Evolutionary conservation across 2,329 filamentous ascomycete species (phyloP), one percentile per base, ranked within the genome.

Genomic region (Aureobasidium subglaciale): DNA sequence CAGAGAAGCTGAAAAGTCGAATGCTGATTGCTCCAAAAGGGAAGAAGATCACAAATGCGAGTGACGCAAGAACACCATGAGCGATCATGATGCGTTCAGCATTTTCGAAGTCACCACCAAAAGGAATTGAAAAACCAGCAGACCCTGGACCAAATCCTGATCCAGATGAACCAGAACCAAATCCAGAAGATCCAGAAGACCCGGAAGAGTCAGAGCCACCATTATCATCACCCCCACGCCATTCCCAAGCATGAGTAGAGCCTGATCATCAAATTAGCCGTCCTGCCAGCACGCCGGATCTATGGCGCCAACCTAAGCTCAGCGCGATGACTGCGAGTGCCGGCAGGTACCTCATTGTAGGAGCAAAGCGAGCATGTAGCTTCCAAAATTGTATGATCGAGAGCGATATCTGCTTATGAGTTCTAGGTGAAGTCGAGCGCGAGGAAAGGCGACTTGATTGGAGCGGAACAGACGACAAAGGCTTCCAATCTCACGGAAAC

Each of bases 41-140:
- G 62, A 76, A 76, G 48, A 77, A 62, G 30, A 73, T 68, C 38
- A 74, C 71, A 58, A 75, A 75, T 2, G 72, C 73, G 6, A 77
- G 64, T 10, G 66, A 63, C 22, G 73, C 74, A 18, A 76, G 64
- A 5, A 69, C 66, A 18, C 69, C 74, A 60, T 77, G 74, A 2
- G 73, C 73, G 29, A 70, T 70, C 56, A 73, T 45, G 10, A 42
- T 30, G 15, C 22, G 22, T 7, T 50, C 11, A 11, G 42, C 53
- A 6, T 46, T 49, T 20, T 42, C 16, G 13, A 29, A 49, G 20
- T 57, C 41, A 22, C 48, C 56, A 10, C 27, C 32, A 10, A 52
- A 57, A 1, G 56, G 46, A 11, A 53, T 42, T 7, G 40, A 46
- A 34, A 50, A 50, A 15, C 54, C 54, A 10, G 30, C 29, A 20